Percentiles rank a stretch among this genome's conserved stretches.
phyloP scores from a whole-genome alignment of 2,329 filamentous ascomycete species.

The Calonectria henricotiae region DNA sequence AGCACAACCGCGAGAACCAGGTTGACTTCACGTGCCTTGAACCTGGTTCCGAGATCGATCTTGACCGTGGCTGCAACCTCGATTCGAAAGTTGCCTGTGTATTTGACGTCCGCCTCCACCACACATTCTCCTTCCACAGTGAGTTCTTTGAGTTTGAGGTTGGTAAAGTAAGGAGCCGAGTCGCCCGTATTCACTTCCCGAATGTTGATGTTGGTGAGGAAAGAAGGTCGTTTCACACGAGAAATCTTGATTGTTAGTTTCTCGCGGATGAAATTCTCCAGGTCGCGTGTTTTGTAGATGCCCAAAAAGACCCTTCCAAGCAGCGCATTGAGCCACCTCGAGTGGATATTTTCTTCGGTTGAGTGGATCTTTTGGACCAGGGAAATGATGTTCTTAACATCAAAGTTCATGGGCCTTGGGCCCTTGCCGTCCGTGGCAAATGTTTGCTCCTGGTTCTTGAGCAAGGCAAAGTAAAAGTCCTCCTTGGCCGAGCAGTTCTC shows the following conservation, averaged over 20 bases:
- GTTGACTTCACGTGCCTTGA: conserved; percentile 92
- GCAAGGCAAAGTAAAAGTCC: conserved; percentile 95
- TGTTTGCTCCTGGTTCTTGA: conserved; percentile 85
- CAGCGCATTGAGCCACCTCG: conserved; percentile 93
- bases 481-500: conserved; percentile 98
- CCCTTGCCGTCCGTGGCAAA: conserved; percentile 70
- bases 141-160: conserved; percentile 88
- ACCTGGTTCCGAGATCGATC: conserved; percentile 89
- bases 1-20: conserved; percentile 89
- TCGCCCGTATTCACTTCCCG: conserved; percentile 89
- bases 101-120: conserved; percentile 89
- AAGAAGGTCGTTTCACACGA: conserved; percentile 91
- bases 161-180: conserved; percentile 89
- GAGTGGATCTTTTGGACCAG: conserved; percentile 93
- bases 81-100: conserved; percentile 89
- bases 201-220: conserved; percentile 88
- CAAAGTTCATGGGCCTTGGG: conserved; percentile 83
- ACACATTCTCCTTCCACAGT: conserved; percentile 93
- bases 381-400: conserved; percentile 88
- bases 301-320: conserved; percentile 91
- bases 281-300: conserved; percentile 86
- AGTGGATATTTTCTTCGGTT: conserved; percentile 91
- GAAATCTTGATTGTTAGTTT: conserved; percentile 98
- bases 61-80: conserved; percentile 94
- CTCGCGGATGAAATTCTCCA: conserved; percentile 84